Conservation (phyloP, 2,329 filamentous ascomycete species). For the Zasmidium cellare region DNA sequence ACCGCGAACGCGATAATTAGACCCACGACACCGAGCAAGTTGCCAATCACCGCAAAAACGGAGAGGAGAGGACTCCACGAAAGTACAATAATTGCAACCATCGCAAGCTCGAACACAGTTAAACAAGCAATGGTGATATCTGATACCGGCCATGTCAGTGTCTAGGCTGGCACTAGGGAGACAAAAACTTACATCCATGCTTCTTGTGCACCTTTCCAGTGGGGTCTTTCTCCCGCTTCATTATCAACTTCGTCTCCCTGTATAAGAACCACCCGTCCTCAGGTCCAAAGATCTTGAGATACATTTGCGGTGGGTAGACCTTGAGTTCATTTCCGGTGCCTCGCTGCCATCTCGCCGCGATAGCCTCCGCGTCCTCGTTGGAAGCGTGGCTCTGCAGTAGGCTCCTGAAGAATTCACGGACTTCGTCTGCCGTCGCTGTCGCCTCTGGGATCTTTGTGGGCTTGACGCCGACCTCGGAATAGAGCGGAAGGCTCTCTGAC, state of each 20-base stretch:
- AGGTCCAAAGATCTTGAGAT: constrained; percentile 15
- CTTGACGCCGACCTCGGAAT: not conserved
- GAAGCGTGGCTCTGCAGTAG: too few relatives aligned
- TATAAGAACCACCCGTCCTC: constrained; percentile 22
- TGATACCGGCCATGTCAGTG: not conserved
- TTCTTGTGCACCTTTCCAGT: not conserved
- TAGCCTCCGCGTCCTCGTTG: constrained; percentile 6
- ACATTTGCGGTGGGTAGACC: constrained; percentile 14
- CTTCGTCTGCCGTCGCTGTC: constrained; percentile 15
- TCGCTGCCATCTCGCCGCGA: constrained; percentile 15
- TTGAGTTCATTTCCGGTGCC: constrained; percentile 19
- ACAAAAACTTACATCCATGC: not conserved
- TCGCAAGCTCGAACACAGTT: too few relatives aligned
- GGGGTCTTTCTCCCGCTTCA: not conserved
- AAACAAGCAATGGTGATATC: too few relatives aligned
- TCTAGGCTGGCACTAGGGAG: not conserved
- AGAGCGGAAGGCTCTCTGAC: not conserved
- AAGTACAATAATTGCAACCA: too few relatives aligned
- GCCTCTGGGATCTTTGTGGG: not conserved
- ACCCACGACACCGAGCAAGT: too few relatives aligned
- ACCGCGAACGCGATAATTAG: too few relatives aligned
- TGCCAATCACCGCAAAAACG: too few relatives aligned
- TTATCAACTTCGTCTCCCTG: constrained; percentile 7
- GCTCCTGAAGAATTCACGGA: constrained; percentile 14
- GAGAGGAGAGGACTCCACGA: too few relatives aligned